Conservation (phyloP, 2,329 filamentous ascomycete genomes). For the Rhinocladiella similis region DNA sequence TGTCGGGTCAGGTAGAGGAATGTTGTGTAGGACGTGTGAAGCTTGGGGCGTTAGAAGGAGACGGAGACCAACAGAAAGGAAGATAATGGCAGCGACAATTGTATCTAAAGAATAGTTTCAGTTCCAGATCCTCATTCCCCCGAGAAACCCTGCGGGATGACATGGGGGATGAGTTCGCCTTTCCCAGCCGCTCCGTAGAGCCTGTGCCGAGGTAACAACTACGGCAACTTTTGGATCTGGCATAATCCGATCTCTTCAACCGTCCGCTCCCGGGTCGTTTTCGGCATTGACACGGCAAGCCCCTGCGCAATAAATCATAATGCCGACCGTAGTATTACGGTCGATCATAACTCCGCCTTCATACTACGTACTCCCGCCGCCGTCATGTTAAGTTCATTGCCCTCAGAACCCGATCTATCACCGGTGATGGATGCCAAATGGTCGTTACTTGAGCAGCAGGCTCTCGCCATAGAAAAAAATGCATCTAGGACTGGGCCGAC, state of each 20-base stretch:
- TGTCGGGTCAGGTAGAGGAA: neutral
- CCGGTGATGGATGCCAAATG: constrained; percentile 9
- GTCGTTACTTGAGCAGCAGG: constrained; percentile 23
- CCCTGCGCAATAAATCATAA: neutral
- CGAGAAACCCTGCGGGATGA: constrained; percentile 13
- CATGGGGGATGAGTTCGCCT: neutral
- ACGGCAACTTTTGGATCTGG: neutral
- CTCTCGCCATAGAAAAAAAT: constrained; percentile 19
- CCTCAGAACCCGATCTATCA: neutral
- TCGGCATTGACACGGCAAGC: constrained; percentile 2
- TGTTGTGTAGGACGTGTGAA: no score
- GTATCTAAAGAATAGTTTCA: neutral
- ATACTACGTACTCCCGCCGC: no score
- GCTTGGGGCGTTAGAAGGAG: neutral
- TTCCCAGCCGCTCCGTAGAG: constrained; percentile 4
- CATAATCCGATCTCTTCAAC: neutral
- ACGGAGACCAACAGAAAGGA: neutral
- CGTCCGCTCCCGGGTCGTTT: constrained; percentile 8
- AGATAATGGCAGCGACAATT: neutral
- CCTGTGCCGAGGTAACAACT: constrained; percentile 15
- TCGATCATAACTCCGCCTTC: no score
- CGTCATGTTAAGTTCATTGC: no score
- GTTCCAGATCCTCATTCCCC: constrained; percentile 19
- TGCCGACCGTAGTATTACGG: neutral
- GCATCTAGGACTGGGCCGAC: constrained; percentile 39